Conservation (phyloP, 2,329 filamentous ascomycete species). For the Arthrobotrys sinensis region DNA sequence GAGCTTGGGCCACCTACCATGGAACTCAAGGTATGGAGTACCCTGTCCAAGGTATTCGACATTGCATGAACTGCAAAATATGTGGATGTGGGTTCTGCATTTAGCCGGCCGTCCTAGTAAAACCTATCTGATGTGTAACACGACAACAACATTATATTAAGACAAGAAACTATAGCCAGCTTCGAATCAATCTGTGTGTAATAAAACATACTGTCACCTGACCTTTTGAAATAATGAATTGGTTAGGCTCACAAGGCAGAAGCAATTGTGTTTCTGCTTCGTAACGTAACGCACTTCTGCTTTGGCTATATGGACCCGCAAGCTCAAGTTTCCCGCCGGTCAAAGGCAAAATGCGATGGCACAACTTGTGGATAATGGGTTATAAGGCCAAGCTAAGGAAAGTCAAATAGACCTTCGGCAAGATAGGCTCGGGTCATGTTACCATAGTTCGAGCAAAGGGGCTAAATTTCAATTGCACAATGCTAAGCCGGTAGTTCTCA, state of each 20-base stretch:
- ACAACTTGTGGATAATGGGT: neutral
- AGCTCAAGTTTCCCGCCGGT: constrained; percentile 28
- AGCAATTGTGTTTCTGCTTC: constrained; percentile 19
- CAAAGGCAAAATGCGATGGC: constrained; percentile 42
- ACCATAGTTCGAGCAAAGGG: constrained; percentile 42
- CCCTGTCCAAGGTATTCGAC: constrained; percentile 22
- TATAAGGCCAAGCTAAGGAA: constrained; percentile 17
- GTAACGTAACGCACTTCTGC: constrained; percentile 5
- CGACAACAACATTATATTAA: constrained; percentile 19
- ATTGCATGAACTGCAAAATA: constrained; percentile 14
- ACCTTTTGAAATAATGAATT: constrained; percentile 19
- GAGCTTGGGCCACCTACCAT: constrained; percentile 42
- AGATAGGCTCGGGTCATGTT: constrained; percentile 50
- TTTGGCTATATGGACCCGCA: constrained; percentile 9
- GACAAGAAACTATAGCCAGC: constrained; percentile 22
- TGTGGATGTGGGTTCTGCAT: constrained; percentile 27
- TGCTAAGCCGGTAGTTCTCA: constrained; percentile 55
- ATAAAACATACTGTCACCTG: constrained; percentile 50
- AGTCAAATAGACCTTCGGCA: constrained; percentile 31
- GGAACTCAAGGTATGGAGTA: constrained; percentile 30
- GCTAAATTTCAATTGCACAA: constrained; percentile 42
- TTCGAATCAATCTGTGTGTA: constrained; percentile 14
- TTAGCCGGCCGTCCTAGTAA: constrained; percentile 31
- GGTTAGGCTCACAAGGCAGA: constrained; percentile 30
- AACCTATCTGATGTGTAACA: constrained; percentile 43